Evolutionary conservation across 1,284 basidiomycete species (phyloP).

Genomic region (Termitomyces sp.): DNA sequence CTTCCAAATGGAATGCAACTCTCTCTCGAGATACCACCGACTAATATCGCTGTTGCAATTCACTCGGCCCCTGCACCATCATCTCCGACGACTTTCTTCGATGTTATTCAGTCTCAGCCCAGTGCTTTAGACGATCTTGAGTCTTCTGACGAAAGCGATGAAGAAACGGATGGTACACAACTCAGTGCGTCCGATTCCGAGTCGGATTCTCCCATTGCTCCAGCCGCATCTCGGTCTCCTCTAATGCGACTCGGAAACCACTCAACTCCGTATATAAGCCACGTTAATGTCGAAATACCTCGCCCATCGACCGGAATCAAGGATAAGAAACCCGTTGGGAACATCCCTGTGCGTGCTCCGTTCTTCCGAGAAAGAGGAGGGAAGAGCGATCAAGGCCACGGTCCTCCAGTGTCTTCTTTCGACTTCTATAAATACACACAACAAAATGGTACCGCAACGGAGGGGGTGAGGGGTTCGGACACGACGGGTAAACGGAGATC

Average conservation of each 20-base stretch:
- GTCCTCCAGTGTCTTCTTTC: constrained; percentile 32
- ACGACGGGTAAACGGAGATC: constrained; percentile 23
- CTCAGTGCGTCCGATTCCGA: constrained; percentile 20
- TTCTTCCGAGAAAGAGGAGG: constrained; percentile 33
- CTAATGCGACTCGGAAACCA: constrained; percentile 46
- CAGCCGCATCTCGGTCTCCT: constrained; percentile 23
- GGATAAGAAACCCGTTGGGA: constrained; percentile 32
- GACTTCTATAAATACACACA: constrained; percentile 39
- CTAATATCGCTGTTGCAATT: constrained; percentile 33
- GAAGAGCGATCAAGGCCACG: constrained; percentile 36
- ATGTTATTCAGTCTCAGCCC: constrained; percentile 62
- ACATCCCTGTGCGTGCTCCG: constrained; percentile 31
- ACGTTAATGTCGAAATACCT: constrained; percentile 18
- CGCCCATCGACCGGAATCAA: constrained; percentile 22
- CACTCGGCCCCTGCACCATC: constrained; percentile 54
- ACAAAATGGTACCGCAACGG: constrained; percentile 22
- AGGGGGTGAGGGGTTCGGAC: constrained; percentile 10
- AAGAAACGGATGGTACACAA: constrained; percentile 27
- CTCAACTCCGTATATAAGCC: constrained; percentile 39
- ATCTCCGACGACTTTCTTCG: constrained; percentile 68
- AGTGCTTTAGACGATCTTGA: constrained; percentile 69
- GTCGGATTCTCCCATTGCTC: constrained; percentile 30
- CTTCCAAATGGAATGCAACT: constrained; percentile 25
- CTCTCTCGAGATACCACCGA: constrained; percentile 34
- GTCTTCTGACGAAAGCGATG: constrained; percentile 44